phyloP scores from a whole-genome alignment of 164 flowering plant species.

The Piper longum region DNA sequence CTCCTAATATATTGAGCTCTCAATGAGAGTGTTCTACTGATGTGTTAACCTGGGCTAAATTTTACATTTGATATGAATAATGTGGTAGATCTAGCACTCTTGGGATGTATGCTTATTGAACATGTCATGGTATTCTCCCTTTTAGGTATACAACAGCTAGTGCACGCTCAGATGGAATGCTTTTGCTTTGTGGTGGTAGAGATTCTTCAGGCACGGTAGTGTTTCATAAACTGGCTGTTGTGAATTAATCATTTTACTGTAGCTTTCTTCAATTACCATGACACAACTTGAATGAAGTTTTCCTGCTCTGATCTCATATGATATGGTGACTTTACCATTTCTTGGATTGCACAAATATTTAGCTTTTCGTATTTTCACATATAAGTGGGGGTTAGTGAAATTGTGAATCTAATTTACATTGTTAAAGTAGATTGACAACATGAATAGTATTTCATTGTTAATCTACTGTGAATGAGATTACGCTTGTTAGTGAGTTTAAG shows the following conservation, averaged over 20 bases:
- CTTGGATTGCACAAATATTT: no score
- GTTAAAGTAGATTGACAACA: no score
- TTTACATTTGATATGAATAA: not conserved
- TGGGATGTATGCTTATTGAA: not conserved
- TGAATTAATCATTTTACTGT: no score
- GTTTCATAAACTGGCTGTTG: not conserved
- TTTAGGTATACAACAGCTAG: conserved; percentile 97
- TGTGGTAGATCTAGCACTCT: not conserved
- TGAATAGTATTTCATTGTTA: no score
- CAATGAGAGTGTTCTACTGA: not conserved
- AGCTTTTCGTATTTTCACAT: no score
- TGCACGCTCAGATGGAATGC: conserved; percentile 98
- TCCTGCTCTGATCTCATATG: no score
- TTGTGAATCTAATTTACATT: no score
- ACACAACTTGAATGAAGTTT: no score
- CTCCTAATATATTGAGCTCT: not conserved
- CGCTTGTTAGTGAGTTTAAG: no score
- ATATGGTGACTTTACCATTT: no score
- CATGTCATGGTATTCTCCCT: conserved; percentile 2
- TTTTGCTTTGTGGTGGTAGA: conserved; percentile 98
- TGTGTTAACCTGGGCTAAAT: not conserved
- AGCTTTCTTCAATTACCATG: not conserved
- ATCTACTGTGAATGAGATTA: no score
- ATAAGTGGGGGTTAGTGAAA: no score
- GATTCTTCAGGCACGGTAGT: conserved; percentile 74